A percentile compares a stretch with the other conserved stretches of the same genome.
Conservation (phyloP, 2,329 filamentous ascomycete species). For the Beauveria bassiana region DNA sequence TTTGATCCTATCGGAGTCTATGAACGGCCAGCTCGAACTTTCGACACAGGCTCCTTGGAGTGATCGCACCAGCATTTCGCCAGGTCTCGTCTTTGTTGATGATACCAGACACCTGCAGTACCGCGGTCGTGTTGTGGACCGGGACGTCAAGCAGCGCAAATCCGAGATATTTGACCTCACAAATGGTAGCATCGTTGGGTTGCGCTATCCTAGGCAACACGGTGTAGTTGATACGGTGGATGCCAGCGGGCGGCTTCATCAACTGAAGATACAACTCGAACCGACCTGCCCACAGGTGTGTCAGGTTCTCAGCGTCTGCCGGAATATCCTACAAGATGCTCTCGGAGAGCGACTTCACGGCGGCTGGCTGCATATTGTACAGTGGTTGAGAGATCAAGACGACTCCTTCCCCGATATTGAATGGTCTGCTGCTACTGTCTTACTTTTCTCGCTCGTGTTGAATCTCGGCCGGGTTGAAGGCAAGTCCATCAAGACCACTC, state of each 20-base stretch:
- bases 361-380: slow-evolving; percentile 66
- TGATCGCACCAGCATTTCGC: slow-evolving; percentile 55
- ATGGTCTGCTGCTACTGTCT: slow-evolving; percentile 61
- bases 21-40: slow-evolving; percentile 55
- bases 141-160: slow-evolving; percentile 41
- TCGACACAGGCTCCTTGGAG: slow-evolving; percentile 73
- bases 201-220: slow-evolving; percentile 50
- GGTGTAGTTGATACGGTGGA: slow-evolving; percentile 63
- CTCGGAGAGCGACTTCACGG: slow-evolving; percentile 55
- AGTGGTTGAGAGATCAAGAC: slow-evolving; percentile 53
- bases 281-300: slow-evolving; percentile 56
- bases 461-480: slow-evolving; percentile 41
- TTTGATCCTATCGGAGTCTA: slow-evolving; percentile 59
- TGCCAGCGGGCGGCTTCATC: slow-evolving; percentile 53
- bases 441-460: slow-evolving; percentile 57
- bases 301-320: slow-evolving; percentile 53
- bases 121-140: slow-evolving; percentile 41
- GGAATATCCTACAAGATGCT: slow-evolving; percentile 53
- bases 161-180: slow-evolving; percentile 38
- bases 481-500: slow-evolving; percentile 19
- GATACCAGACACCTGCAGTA: slow-evolving; percentile 54
- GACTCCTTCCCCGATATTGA: slow-evolving; percentile 46
- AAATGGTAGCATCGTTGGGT: slow-evolving; percentile 40
- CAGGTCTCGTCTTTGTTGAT: slow-evolving; percentile 53
- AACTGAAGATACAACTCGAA: slow-evolving; percentile 59